Conservation (phyloP, 768 basidiomycete species). For the Auricularia auricula-judae region DNA sequence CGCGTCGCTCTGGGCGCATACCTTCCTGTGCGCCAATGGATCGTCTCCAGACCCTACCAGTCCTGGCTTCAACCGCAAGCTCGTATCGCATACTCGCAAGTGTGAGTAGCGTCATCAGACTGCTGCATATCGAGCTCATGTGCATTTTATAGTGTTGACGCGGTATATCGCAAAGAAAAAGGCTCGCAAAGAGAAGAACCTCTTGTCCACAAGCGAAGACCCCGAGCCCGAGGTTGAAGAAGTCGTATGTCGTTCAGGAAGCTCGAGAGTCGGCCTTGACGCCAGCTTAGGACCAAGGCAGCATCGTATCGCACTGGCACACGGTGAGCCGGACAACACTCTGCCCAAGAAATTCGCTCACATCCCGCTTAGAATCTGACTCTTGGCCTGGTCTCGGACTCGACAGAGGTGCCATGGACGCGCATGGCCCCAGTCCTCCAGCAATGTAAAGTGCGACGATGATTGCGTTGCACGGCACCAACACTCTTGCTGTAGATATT, state of each 20-base stretch:
- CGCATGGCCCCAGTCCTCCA: slow-evolving; percentile 46
- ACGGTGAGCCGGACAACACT: slow-evolving; percentile 30
- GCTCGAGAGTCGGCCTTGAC: neutral
- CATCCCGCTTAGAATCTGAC: slow-evolving; percentile 61
- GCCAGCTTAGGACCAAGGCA: neutral
- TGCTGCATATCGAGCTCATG: too few species aligned
- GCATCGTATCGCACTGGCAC: slow-evolving; percentile 80
- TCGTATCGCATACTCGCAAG: slow-evolving; percentile 65
- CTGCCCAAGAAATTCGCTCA: neutral
- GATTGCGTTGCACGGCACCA: slow-evolving; percentile 11
- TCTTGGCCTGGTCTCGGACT: slow-evolving; percentile 71
- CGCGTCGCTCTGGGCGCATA: slow-evolving; percentile 73
- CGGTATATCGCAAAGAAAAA: slow-evolving; percentile 69
- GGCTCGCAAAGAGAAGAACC: slow-evolving; percentile 71
- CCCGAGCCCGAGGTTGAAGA: slow-evolving; percentile 29
- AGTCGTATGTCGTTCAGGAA: slow-evolving; percentile 6
- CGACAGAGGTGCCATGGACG: slow-evolving; percentile 37
- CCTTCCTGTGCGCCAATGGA: slow-evolving; percentile 59
- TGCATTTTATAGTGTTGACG: slow-evolving; percentile 52
- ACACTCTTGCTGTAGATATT: slow-evolving; percentile 38
- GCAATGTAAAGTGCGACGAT: slow-evolving; percentile 34
- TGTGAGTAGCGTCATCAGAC: slow-evolving; percentile 33
- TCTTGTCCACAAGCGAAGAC: slow-evolving; percentile 37
- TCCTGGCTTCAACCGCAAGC: slow-evolving; percentile 35
- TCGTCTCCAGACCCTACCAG: slow-evolving; percentile 54